Conservation (phyloP, 345 rosid species). For the Dipteronia sinensis region DNA sequence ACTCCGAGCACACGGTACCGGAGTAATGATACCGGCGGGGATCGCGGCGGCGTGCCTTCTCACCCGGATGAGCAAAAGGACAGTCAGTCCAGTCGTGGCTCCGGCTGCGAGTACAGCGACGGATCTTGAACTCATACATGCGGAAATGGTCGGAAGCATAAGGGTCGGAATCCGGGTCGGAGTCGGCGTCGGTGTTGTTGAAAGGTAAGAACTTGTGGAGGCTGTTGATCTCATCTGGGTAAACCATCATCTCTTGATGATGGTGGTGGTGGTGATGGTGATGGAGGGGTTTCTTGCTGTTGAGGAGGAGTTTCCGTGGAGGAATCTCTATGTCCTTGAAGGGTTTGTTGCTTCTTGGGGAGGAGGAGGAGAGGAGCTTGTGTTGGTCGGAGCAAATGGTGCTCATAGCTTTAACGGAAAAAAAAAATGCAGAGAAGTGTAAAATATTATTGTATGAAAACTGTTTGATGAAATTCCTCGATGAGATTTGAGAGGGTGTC, state of each 20-base stretch:
- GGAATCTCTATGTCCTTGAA: conserved; percentile 57
- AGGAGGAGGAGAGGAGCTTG: conserved; percentile 34
- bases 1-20: conserved; percentile 74
- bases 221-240: conserved; percentile 12
- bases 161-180: conserved; percentile 50
- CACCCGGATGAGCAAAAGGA: conserved; percentile 86
- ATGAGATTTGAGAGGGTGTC: neutral
- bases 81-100: conserved; percentile 99
- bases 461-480: neutral
- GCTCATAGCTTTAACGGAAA: conserved; percentile 29
- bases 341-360: conserved; percentile 29
- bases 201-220: conserved; percentile 43
- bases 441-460: neutral
- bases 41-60: conserved; percentile 90
- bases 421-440: no score
- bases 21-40: conserved; percentile 65
- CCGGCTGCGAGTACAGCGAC: conserved; percentile 82
- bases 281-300: conserved; percentile 18
- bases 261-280: conserved; percentile 11
- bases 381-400: conserved; percentile 52
- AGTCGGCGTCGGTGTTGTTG: conserved; percentile 33
- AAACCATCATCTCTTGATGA: conserved; percentile 8
- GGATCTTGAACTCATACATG: conserved; percentile 93
- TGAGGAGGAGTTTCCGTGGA: conserved; percentile 55
- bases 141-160: conserved; percentile 83